Percentiles rank a stretch among this genome's conserved stretches.
These are phyloP conservation scores for Vaccinium myrtillus DNA, from an alignment of 148 eudicot genomes.

Conservation along the genomic window DNA sequence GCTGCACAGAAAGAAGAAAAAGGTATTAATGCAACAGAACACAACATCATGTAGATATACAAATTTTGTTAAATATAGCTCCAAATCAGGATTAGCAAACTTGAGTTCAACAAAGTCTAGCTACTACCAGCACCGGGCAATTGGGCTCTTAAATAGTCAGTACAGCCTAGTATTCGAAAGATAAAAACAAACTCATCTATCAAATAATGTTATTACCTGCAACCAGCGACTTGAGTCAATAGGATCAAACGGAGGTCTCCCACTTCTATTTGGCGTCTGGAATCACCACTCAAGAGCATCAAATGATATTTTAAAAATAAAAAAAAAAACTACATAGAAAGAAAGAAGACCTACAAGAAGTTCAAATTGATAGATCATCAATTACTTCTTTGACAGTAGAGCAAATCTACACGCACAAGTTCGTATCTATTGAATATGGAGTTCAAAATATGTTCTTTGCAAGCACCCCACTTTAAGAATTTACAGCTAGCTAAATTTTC, in stretches of 20 bases:
- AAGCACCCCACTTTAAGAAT: neutral
- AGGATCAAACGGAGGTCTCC: slow-evolving; percentile 74
- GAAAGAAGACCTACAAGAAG: neutral
- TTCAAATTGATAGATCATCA: neutral
- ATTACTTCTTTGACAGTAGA: neutral
- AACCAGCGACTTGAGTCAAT: slow-evolving; percentile 85
- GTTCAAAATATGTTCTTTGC: neutral
- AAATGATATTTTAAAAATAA: neutral
- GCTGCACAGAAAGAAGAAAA: slow-evolving; percentile 53
- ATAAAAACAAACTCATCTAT: neutral
- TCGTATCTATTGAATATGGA: neutral
- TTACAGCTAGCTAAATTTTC: neutral
- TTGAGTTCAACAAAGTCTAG: slow-evolving; percentile 2
- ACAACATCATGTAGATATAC: neutral
- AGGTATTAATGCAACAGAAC: neutral
- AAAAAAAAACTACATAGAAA: neutral
- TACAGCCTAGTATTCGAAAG: neutral
- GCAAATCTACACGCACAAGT: neutral
- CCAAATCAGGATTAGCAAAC: neutral
- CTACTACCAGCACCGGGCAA: neutral
- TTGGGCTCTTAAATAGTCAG: neutral
- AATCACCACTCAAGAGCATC: slow-evolving; percentile 23
- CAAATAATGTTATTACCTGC: slow-evolving; percentile 48
- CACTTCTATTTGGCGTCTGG: slow-evolving; percentile 76
- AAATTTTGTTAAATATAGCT: neutral